Base-by-base conservation (phyloP, 2,329 filamentous ascomycete species). In the Penicillium paneum region DNA sequence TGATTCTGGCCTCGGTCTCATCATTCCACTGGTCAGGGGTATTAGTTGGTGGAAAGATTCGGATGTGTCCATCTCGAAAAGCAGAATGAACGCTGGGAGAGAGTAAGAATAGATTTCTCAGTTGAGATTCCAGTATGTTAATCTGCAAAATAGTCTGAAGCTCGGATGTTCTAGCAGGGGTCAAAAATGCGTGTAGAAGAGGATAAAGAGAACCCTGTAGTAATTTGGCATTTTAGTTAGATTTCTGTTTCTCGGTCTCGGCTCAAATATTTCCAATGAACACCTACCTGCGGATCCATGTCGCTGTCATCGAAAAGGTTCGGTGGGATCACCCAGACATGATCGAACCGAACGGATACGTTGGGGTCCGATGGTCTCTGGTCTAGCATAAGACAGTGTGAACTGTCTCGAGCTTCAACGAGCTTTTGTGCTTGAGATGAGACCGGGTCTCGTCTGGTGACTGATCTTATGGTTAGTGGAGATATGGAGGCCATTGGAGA, bases 1-100 rank as follows among this genome's bases (percentile, higher is more conserved):
- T 55, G 38, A 47, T 44, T 34, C 17, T 48, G 12, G 35, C 15
- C 48, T 51, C 42, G 17, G 24, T 52, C 7, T 51, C 42, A 40
- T 55, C 52, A 42, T 41, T 50, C 52, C 41, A 55, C 10, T 11
- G 35, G 29, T 47, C 41, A 0, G 4, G 13, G 5, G 34, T 38
- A 8, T 38, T 34, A 21, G 44, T 38, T 31, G 21, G 13, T 6
- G 44, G 44, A 35, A 47, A 29, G 3, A 45, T 21, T 24, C 31
- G 11, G 13, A 57, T 42, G 10, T 54, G 35, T 12, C 50, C 55
- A 24, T 46, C 19, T 19, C 55, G 41, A 47, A 54, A 57, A n/a
- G 55, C 50, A 5, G 34, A 36, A 36, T 57, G 50, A 19, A 57
- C 36, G 35, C 50, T 57, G 10, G 50, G 46, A 12, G 50, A 57